Conservation (phyloP, 2,329 filamentous ascomycete species). For the Chaetomium globosum region DNA sequence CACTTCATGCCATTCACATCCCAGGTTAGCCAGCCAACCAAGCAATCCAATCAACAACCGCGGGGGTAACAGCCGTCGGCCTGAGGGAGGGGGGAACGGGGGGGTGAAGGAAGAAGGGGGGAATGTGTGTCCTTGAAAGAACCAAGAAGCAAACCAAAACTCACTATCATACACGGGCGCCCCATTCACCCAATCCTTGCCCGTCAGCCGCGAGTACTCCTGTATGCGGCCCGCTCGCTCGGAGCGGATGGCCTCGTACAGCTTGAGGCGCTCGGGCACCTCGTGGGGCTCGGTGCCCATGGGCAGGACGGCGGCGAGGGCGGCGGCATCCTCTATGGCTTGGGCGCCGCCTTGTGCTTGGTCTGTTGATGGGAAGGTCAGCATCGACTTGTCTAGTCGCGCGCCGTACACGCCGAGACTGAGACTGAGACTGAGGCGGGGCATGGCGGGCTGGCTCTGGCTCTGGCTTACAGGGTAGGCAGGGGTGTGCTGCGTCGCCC, state of each 20-base stretch:
- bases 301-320: constrained; percentile 60
- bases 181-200: constrained; percentile 49
- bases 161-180: constrained; percentile 48
- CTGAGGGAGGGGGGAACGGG: no score
- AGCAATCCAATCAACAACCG: no score
- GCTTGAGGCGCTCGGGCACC: constrained; percentile 56
- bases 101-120: no score
- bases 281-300: constrained; percentile 48
- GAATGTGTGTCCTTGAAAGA: no score
- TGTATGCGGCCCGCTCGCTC: constrained; percentile 47
- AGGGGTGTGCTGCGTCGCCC: constrained; percentile 70
- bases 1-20: neutral
- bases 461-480: constrained; percentile 60
- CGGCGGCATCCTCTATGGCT: constrained; percentile 68
- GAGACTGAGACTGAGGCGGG: no score
- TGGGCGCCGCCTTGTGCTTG: constrained; percentile 64
- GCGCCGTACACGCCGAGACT: no score
- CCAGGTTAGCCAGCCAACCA: neutral
- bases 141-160: constrained; percentile 24
- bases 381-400: no score
- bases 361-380: no score
- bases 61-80: no score
- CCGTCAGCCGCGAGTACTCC: constrained; percentile 52
- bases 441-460: no score
- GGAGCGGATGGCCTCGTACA: constrained; percentile 62